phyloP scores from a whole-genome alignment of 1,284 basidiomycete genomes.

The Ceratobasidium sp. region DNA sequence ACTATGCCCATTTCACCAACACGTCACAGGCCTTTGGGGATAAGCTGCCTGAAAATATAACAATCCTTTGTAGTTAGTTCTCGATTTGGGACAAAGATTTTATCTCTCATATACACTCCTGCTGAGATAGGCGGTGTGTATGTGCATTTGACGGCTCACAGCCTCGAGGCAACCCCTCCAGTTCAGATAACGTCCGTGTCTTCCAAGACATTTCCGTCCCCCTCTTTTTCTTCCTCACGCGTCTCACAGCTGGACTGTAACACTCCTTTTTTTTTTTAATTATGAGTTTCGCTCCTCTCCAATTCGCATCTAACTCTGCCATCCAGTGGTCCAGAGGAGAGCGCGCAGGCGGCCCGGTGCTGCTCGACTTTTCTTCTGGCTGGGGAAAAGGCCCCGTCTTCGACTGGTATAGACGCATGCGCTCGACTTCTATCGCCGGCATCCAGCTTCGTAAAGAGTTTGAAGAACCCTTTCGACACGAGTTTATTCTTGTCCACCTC shows the following conservation, averaged over 20 bases:
- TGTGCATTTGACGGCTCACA: not conserved
- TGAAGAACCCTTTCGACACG: constrained; percentile 43
- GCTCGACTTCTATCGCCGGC: constrained; percentile 17
- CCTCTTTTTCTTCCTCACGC: not conserved
- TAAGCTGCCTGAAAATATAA: constrained; percentile 12
- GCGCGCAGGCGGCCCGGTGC: constrained; percentile 37
- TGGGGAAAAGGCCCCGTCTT: constrained; percentile 40
- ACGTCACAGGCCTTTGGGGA: not conserved
- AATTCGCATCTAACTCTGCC: constrained; percentile 39
- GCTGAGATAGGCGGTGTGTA: not conserved
- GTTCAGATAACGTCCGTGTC: constrained; percentile 18
- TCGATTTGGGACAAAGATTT: constrained; percentile 11
- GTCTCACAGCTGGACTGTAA: constrained; percentile 35
- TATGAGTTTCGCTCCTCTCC: constrained; percentile 33
- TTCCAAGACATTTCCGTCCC: not conserved
- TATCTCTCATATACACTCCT: not conserved
- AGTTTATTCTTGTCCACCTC: constrained; percentile 42
- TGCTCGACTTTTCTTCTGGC: constrained; percentile 42
- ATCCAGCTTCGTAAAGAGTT: constrained; percentile 45
- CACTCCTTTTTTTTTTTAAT: not conserved
- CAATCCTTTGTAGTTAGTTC: constrained; percentile 26
- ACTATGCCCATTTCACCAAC: constrained; percentile 3
- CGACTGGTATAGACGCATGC: constrained; percentile 44
- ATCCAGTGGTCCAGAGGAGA: constrained; percentile 42
- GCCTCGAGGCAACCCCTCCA: constrained; percentile 3